phyloP scores from a whole-genome alignment of 148 eudicot genomes.

The Spergularia bocconei region DNA sequence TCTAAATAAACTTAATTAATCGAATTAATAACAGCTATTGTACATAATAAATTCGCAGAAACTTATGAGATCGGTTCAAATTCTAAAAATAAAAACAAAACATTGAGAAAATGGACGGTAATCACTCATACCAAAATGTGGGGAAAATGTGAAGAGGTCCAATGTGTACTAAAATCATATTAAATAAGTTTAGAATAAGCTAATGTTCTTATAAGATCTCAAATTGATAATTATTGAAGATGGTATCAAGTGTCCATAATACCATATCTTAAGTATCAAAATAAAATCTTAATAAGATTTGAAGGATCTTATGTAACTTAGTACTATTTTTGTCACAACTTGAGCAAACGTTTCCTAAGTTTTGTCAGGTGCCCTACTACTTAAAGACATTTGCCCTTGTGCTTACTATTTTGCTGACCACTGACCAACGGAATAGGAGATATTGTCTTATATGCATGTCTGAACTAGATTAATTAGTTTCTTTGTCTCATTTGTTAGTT shows the following conservation, averaged over 20 bases:
- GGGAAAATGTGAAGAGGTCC: neutral
- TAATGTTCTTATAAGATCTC: neutral
- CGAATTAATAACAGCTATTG: too few relatives aligned
- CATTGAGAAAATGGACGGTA: too few relatives aligned
- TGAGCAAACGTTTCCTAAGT: constrained; percentile 14
- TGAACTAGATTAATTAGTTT: too few relatives aligned
- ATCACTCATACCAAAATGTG: neutral
- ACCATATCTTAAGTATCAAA: neutral
- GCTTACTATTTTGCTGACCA: constrained; percentile 2
- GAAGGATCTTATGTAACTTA: neutral
- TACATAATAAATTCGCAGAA: too few relatives aligned
- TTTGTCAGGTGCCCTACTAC: neutral
- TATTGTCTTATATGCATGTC: too few relatives aligned
- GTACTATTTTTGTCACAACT: constrained; percentile 2
- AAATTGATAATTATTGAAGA: neutral
- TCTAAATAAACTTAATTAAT: too few relatives aligned
- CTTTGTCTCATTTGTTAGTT: too few relatives aligned
- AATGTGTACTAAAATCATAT: neutral
- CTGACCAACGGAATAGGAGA: constrained; percentile 9
- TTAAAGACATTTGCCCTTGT: neutral
- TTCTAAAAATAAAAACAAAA: neutral
- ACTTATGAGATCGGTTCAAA: neutral
- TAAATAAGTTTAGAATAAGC: neutral
- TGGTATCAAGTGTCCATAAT: neutral
- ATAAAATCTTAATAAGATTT: constrained; percentile 12